Evolutionary conservation across 2,329 filamentous ascomycete genomes (phyloP).

Genomic region (Blastomyces gilchristii): DNA sequence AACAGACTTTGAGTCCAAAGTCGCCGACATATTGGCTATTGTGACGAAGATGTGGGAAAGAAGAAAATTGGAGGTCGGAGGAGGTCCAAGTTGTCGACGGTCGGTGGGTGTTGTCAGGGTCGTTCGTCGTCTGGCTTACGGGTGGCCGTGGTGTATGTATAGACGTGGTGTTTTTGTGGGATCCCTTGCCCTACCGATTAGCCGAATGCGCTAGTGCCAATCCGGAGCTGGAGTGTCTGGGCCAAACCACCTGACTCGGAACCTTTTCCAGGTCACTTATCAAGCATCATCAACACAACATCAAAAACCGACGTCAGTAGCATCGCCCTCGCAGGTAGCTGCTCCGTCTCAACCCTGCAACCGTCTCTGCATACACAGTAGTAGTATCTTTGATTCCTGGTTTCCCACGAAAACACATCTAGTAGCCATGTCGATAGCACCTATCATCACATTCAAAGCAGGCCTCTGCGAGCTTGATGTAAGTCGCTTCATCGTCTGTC

Average conservation of each 20-base stretch:
- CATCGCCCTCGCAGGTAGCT: conserved; percentile 12
- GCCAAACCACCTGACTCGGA: conserved; percentile 12
- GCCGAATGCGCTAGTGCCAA: conserved; percentile 32
- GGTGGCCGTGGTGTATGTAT: conserved; percentile 26
- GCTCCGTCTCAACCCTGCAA: neutral
- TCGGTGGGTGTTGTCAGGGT: conserved; percentile 30
- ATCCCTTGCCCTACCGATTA: conserved; percentile 34
- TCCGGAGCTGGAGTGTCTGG: conserved; percentile 17
- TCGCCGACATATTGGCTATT: conserved; percentile 47
- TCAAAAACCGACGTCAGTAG: conserved; percentile 8
- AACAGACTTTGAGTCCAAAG: conserved; percentile 23
- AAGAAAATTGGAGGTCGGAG: conserved; percentile 18
- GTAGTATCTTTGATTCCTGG: conserved; percentile 8
- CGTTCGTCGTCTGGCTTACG: conserved; percentile 22
- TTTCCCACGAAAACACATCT: conserved; percentile 11
- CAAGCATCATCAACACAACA: neutral
- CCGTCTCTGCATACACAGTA: neutral
- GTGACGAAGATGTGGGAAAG: conserved; percentile 33
- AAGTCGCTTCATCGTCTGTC: conserved; percentile 27
- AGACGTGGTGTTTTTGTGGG: conserved; percentile 35
- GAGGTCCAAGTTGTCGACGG: conserved; percentile 34
- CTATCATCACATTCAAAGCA: conserved; percentile 93
- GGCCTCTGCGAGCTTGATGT: conserved; percentile 80
- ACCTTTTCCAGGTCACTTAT: neutral
- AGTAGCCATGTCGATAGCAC: conserved; percentile 63